Percentiles rank a stretch among this genome's conserved stretches.
Conservation (phyloP, 2,329 filamentous ascomycete genomes). For the Aureobasidium musti region DNA sequence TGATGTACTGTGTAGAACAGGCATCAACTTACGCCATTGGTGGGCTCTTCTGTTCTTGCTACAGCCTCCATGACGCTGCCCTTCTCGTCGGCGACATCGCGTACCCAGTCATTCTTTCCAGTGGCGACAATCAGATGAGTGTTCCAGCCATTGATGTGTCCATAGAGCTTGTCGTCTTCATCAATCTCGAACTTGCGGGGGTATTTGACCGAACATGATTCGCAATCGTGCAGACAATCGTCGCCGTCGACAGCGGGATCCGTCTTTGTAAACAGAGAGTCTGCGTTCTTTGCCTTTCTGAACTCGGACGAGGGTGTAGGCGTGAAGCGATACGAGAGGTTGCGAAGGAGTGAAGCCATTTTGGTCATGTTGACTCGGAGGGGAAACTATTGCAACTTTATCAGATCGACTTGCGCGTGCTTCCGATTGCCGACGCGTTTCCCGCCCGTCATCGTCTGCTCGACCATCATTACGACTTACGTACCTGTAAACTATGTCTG, state of each 20-base stretch:
- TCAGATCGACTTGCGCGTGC: slow-evolving; percentile 10
- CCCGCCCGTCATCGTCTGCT: not conserved
- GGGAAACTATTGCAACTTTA: slow-evolving; percentile 4
- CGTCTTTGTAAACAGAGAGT: slow-evolving; percentile 71
- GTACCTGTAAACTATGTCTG: not conserved
- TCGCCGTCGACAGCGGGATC: slow-evolving; percentile 79
- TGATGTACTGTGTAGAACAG: not conserved
- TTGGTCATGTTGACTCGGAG: slow-evolving; percentile 26
- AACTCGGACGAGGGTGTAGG: slow-evolving; percentile 46
- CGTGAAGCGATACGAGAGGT: slow-evolving; percentile 35
- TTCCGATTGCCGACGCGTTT: slow-evolving; percentile 9
- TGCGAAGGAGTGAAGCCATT: slow-evolving; percentile 36
- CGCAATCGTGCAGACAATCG: slow-evolving; percentile 86
- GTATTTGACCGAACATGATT: slow-evolving; percentile 74
- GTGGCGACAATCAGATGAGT: slow-evolving; percentile 91
- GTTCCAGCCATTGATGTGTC: slow-evolving; percentile 80
- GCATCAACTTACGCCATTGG: slow-evolving; percentile 62
- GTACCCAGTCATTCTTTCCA: slow-evolving; percentile 93
- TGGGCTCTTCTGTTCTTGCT: slow-evolving; percentile 57
- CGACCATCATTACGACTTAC: not conserved
- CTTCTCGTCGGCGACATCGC: slow-evolving; percentile 84
- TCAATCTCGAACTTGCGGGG: slow-evolving; percentile 75
- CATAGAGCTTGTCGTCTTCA: slow-evolving; percentile 76
- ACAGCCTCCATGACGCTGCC: slow-evolving; percentile 59
- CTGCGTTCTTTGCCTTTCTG: slow-evolving; percentile 49